These are phyloP conservation scores for Talaromyces verruculosus DNA, from an alignment of 2,329 filamentous ascomycete genomes.

Conservation along the genomic window DNA sequence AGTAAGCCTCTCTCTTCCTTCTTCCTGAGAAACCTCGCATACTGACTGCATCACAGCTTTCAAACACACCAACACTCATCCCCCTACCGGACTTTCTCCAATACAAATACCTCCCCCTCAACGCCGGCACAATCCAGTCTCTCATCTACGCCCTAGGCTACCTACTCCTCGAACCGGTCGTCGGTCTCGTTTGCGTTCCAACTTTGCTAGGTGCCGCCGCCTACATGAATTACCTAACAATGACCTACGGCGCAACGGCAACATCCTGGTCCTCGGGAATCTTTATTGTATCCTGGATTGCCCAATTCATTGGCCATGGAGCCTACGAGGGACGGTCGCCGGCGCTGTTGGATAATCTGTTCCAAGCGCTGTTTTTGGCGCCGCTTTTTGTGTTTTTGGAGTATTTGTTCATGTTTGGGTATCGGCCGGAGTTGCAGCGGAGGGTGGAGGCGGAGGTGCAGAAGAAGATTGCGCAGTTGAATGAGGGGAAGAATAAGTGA, in stretches of 20 bases:
- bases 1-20: constrained; percentile 40
- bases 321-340: constrained; percentile 84
- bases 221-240: constrained; percentile 70
- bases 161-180: constrained; percentile 89
- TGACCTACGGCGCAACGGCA: constrained; percentile 59
- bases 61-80: constrained; percentile 56
- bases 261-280: constrained; percentile 67
- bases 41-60: constrained; percentile 45
- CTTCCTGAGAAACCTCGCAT: no score
- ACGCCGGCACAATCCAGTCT: constrained; percentile 58
- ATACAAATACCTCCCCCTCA: constrained; percentile 59
- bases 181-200: constrained; percentile 73
- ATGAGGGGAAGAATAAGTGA: constrained; percentile 49
- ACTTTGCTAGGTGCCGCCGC: constrained; percentile 75
- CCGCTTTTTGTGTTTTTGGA: constrained; percentile 98
- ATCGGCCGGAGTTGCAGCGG: constrained; percentile 80
- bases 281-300: constrained; percentile 75
- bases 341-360: constrained; percentile 83
- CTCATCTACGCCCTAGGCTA: constrained; percentile 75
- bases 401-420: constrained; percentile 84
- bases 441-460: constrained; percentile 75
- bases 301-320: constrained; percentile 90
- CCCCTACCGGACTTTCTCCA: constrained; percentile 55
- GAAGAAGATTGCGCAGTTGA: constrained; percentile 74
- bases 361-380: constrained; percentile 88